Evolutionary conservation across 768 basidiomycete genomes (phyloP).

Genomic region (Trametes maxima): DNA sequence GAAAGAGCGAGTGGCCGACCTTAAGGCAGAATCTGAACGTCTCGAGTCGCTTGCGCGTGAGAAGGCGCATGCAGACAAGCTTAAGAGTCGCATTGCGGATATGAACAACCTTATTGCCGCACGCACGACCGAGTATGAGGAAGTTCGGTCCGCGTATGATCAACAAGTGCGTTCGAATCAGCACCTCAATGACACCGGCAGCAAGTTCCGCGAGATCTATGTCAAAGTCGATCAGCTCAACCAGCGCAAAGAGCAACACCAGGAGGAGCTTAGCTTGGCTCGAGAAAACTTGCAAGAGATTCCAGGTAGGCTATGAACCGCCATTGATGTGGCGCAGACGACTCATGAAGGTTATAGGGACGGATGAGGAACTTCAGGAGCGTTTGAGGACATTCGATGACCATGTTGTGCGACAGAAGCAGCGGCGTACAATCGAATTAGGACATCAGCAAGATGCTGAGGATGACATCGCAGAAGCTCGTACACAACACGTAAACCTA

Average conservation of each 20-base stretch:
- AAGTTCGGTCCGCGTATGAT: constrained; percentile 66
- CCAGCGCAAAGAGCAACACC: constrained; percentile 60
- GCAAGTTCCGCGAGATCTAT: constrained; percentile 85
- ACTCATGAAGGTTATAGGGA: constrained; percentile 46
- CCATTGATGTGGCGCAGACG: background rate
- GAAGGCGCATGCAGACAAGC: constrained; percentile 85
- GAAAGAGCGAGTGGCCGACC: constrained; percentile 87
- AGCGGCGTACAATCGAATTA: constrained; percentile 49
- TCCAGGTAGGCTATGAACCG: constrained; percentile 41
- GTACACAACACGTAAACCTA: constrained; percentile 56
- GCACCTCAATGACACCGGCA: constrained; percentile 80
- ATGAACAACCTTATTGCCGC: constrained; percentile 60
- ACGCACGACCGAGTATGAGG: constrained; percentile 77
- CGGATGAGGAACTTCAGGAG: constrained; percentile 67
- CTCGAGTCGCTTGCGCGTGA: constrained; percentile 76
- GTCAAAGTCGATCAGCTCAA: constrained; percentile 65
- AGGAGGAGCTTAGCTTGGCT: constrained; percentile 62
- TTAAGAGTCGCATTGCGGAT: constrained; percentile 65
- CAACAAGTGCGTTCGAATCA: constrained; percentile 66
- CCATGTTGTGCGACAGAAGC: constrained; percentile 53
- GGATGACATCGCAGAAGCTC: constrained; percentile 54
- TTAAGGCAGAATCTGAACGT: constrained; percentile 92
- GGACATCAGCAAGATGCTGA: constrained; percentile 62
- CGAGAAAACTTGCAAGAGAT: constrained; percentile 63
- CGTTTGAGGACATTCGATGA: constrained; percentile 63